phyloP scores from a whole-genome alignment of 768 basidiomycete genomes.

The Lactifluus rugatus region DNA sequence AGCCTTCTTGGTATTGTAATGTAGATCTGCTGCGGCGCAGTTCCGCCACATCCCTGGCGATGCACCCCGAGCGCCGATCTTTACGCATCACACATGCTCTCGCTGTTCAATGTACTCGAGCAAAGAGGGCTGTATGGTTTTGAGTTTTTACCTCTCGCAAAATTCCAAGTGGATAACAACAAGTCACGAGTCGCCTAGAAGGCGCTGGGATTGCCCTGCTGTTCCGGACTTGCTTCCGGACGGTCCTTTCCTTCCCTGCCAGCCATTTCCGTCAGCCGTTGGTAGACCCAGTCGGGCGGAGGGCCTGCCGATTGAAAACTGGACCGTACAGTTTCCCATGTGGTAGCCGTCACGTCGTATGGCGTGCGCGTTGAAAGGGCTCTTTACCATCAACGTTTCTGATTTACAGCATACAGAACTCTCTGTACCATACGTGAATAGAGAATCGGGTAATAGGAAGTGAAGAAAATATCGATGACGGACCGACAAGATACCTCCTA shows the following conservation, averaged over 20 bases:
- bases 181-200: too few species aligned
- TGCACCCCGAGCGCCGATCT: too few species aligned
- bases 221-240: neutral
- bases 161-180: too few species aligned
- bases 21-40: neutral
- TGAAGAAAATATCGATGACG: neutral
- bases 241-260: too few species aligned
- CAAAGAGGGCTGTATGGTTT: too few species aligned
- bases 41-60: neutral
- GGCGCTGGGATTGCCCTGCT: neutral
- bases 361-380: neutral
- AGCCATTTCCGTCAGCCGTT: too few species aligned
- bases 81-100: too few species aligned
- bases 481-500: neutral
- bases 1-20: too few species aligned
- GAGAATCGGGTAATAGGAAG: neutral
- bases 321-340: neutral
- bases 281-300: too few species aligned
- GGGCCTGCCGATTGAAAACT: too few species aligned
- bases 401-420: neutral
- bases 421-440: neutral
- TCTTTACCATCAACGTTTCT: neutral
- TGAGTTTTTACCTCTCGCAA: too few species aligned
- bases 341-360: neutral
- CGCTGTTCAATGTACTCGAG: too few species aligned